These are phyloP conservation scores for Cenchrus fungigraminus DNA, from an alignment of 176 grass and related monocot genomes.

Conservation along the genomic window DNA sequence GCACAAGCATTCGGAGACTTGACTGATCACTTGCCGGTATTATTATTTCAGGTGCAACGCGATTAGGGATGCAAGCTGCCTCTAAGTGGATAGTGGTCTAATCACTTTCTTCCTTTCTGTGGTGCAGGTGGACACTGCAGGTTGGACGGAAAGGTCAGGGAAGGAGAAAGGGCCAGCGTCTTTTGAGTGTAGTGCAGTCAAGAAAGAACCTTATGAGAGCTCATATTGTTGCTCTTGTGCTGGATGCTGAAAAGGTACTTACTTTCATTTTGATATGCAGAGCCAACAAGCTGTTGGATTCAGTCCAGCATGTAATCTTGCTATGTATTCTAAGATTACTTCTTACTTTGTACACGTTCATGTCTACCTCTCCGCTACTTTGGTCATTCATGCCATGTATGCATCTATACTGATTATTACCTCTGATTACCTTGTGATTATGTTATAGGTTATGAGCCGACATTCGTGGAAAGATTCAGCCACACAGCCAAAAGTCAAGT, in stretches of 20 bases:
- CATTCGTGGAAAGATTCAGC: slow-evolving; percentile 95
- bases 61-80: not conserved
- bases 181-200: slow-evolving; percentile 82
- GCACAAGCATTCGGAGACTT: no score
- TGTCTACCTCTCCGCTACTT: not conserved
- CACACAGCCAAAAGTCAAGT: slow-evolving; percentile 91
- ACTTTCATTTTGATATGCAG: slow-evolving; percentile 29
- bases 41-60: no score
- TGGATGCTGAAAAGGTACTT: slow-evolving; percentile 89
- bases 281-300: not conserved
- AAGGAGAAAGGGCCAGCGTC: slow-evolving; percentile 89
- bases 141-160: slow-evolving; percentile 90
- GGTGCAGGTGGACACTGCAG: slow-evolving; percentile 92
- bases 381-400: slow-evolving; percentile 16
- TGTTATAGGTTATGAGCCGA: slow-evolving; percentile 79
- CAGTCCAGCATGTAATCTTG: no score
- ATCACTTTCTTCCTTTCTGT: slow-evolving; percentile 36
- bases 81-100: not conserved
- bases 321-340: not conserved
- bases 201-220: slow-evolving; percentile 98
- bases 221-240: slow-evolving; percentile 93
- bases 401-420: not conserved
- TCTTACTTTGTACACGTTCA: not conserved
- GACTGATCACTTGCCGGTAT: no score
- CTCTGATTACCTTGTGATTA: slow-evolving; percentile 23